Percentiles rank a stretch among this genome's conserved stretches.
Conservation (phyloP, 2,329 filamentous ascomycete species). For the Stemphylium beticola region DNA sequence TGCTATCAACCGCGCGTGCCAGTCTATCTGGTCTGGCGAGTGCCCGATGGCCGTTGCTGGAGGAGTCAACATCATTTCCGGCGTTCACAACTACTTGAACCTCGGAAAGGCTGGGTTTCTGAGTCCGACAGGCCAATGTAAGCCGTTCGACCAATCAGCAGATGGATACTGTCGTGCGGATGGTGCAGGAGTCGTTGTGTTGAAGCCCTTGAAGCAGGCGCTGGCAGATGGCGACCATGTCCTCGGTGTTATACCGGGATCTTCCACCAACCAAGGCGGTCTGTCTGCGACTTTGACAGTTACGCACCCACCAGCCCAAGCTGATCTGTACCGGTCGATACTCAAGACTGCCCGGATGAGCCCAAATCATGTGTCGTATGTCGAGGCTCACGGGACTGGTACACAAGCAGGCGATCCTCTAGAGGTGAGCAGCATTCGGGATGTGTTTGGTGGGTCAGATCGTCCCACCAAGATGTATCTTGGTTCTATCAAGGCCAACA, state of each 20-base stretch:
- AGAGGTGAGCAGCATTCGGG: conserved; percentile 27
- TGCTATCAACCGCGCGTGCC: conserved; percentile 39
- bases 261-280: conserved; percentile 39
- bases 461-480: conserved; percentile 24
- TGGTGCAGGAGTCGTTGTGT: conserved; percentile 24
- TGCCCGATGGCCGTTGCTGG: conserved; percentile 34
- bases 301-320: conserved; percentile 29
- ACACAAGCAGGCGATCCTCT: conserved; percentile 35
- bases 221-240: conserved; percentile 37
- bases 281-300: conserved; percentile 27
- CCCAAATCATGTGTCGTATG: conserved; percentile 35
- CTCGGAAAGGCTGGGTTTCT: conserved; percentile 3
- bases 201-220: conserved; percentile 37
- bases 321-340: conserved; percentile 19
- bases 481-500: conserved; percentile 39
- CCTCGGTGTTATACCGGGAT: conserved; percentile 35
- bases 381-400: conserved; percentile 43
- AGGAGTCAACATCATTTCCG: conserved; percentile 27
- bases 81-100: neutral
- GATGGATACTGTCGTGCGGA: conserved; percentile 6
- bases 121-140: neutral
- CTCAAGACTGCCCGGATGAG: conserved; percentile 34
- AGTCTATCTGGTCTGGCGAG: conserved; percentile 36
- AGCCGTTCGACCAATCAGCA: neutral
- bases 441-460: conserved; percentile 10